Base-by-base conservation (phyloP, 78 protist genomes). In the Guillardia theta region DNA sequence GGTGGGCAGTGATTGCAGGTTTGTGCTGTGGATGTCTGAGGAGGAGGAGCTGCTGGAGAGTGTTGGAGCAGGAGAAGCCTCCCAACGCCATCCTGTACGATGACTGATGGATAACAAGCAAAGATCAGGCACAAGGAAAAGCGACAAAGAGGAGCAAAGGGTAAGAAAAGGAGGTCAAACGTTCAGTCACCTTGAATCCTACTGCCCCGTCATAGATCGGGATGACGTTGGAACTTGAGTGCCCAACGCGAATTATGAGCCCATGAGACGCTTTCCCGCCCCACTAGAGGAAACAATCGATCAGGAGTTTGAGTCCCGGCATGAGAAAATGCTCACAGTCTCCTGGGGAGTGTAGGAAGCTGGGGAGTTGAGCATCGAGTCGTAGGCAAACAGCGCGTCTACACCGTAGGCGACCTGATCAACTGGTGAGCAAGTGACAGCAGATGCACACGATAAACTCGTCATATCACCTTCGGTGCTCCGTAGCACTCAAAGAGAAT, bases 331-430 rank as follows among this genome's bases (percentile, higher is more conserved):
- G 30, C 58, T 50, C 15, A 50, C 15, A 10, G 15, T 50, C 15
- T 15, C 58, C 58, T 50, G 58, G 30, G 58, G 58, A 10, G 58
- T 50, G 58, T 50, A 10, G 58, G 58, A 50, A 10, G 10, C 58
- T 50, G 45, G 87, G 1, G 87, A 27, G 87, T 27, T 27, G n/a
- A 70, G 87, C 87, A 70, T 18, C 33, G 39, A 78, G 45, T 78
- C 90, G 90, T 78, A 78, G 50, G 90, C 90, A 10, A 78, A 30
- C 18, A 78, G 90, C 53, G 90, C 90, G 90, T 78, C 90, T 30
- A 78, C 90, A 4, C 33, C 90, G 33, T 78, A 78, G 10, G 83
- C 83, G 41, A 70, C 83, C 83, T 70, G 70, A 3, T 3, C 6
- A 6, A 1, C 2, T n/a, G n/a, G n/a, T n/a, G 70, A 58, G 70